These are phyloP conservation scores for Xerocomus brunneocitrinus DNA, from an alignment of 768 basidiomycete species.

Conservation along the genomic window DNA sequence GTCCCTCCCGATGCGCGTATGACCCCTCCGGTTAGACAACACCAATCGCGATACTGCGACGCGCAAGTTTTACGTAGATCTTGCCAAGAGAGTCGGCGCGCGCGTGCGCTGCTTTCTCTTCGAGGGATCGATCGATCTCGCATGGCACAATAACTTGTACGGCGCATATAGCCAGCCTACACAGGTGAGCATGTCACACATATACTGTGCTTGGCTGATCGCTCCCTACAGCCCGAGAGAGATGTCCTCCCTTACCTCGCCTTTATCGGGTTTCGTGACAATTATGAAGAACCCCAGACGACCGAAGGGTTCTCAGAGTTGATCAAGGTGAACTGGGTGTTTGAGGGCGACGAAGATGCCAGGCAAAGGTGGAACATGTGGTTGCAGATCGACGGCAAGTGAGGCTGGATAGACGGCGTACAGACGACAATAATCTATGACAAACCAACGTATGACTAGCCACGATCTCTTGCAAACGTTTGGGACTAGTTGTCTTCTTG, in stretches of 20 bases:
- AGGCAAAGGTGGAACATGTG: conserved; percentile 75
- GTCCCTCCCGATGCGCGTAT: not conserved
- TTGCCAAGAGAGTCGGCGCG: conserved; percentile 54
- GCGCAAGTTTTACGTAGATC: conserved; percentile 63
- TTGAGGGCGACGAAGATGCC: conserved; percentile 73
- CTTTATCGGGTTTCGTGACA: conserved; percentile 52
- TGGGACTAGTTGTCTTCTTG: conserved; percentile 26
- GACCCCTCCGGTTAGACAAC: conserved; percentile 56
- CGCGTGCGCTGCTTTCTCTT: conserved; percentile 72
- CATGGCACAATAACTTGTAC: conserved; percentile 93
- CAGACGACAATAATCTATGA: not conserved
- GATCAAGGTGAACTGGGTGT: conserved; percentile 73
- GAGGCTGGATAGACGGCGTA: conserved; percentile 7
- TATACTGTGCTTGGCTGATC: not conserved
- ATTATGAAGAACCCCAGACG: conserved; percentile 60
- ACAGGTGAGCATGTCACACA: conserved; percentile 5
- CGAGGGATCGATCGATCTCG: conserved; percentile 69
- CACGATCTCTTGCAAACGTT: not conserved
- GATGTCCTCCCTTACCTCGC: conserved; percentile 56
- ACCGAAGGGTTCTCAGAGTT: conserved; percentile 78
- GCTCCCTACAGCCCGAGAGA: conserved; percentile 36
- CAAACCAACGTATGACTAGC: too few species aligned
- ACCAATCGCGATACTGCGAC: conserved; percentile 79
- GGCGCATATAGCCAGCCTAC: conserved; percentile 62
- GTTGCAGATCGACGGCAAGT: conserved; percentile 76